phyloP scores from a whole-genome alignment of 805 yeast genomes.

The Cyberlindnera lachancei region DNA sequence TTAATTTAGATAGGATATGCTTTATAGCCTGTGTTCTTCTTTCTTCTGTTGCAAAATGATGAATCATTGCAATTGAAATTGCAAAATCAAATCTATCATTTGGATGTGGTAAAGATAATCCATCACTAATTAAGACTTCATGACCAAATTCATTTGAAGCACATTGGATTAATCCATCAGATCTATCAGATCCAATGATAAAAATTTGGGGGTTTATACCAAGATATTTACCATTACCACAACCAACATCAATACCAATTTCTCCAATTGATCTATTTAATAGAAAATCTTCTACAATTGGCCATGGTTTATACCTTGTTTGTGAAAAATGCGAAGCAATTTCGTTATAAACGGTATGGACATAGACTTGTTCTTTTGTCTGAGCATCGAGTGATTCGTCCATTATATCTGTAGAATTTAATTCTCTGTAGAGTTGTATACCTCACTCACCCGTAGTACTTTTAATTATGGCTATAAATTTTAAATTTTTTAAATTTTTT shows the following conservation, averaged over 20 bases:
- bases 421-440: no score
- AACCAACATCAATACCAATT: conserved; percentile 88
- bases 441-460: no score
- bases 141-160: conserved; percentile 40
- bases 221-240: conserved; percentile 94
- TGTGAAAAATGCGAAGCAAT: conserved; percentile 91
- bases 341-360: conserved; percentile 88
- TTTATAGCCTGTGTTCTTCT: conserved; percentile 71
- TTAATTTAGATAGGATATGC: conserved; percentile 57
- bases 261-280: conserved; percentile 40
- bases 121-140: conserved; percentile 77
- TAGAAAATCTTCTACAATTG: conserved; percentile 75
- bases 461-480: no score
- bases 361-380: conserved; percentile 64
- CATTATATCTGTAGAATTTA: background rate
- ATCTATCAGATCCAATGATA: conserved; percentile 69
- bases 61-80: conserved; percentile 90
- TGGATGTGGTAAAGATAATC: conserved; percentile 55
- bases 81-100: conserved; percentile 61
- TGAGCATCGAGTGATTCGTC: conserved; percentile 31
- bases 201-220: conserved; percentile 59
- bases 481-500: no score
- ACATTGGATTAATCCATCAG: conserved; percentile 60
- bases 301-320: conserved; percentile 97
- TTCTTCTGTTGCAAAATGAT: conserved; percentile 83